phyloP scores from a whole-genome alignment of 192 early-diverging fungal species.

The Radiomyces spectabilis region DNA sequence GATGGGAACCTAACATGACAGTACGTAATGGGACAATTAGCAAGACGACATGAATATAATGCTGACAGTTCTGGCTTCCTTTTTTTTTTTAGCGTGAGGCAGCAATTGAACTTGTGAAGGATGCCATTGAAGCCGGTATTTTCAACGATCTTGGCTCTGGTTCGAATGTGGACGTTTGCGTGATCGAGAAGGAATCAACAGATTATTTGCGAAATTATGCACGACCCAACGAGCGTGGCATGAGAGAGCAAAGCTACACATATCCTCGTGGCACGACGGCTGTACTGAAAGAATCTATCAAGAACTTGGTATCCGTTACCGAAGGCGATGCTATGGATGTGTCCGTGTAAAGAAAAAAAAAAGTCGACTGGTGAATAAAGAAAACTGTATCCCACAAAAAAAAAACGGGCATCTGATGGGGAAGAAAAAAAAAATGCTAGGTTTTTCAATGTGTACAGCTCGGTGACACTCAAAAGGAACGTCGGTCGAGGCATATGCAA shows the following conservation, averaged over 20 bases:
- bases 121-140: slow-evolving; percentile 95
- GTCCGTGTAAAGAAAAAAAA: slow-evolving; percentile 10
- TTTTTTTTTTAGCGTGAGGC: slow-evolving; percentile 62
- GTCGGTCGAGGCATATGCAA: no score
- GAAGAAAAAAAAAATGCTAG: no score
- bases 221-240: slow-evolving; percentile 81
- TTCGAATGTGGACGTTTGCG: slow-evolving; percentile 89
- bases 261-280: slow-evolving; percentile 50
- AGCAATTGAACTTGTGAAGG: slow-evolving; percentile 83
- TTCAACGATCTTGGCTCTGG: slow-evolving; percentile 99
- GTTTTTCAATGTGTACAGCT: no score
- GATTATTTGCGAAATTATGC: slow-evolving; percentile 83
- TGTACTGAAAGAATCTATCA: slow-evolving; percentile 46
- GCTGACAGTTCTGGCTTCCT: not conserved
- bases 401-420: no score
- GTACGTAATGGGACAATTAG: slow-evolving; percentile 38
- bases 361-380: no score
- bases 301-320: slow-evolving; percentile 48
- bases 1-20: slow-evolving; percentile 72
- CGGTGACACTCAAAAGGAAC: no score
- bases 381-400: no score
- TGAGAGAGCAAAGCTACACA: slow-evolving; percentile 81
- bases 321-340: slow-evolving; percentile 65
- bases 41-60: not conserved
- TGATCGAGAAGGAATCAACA: slow-evolving; percentile 80